Evolutionary conservation across 2,329 filamentous ascomycete species (phyloP).

Genomic region (Lanzia echinophila): DNA sequence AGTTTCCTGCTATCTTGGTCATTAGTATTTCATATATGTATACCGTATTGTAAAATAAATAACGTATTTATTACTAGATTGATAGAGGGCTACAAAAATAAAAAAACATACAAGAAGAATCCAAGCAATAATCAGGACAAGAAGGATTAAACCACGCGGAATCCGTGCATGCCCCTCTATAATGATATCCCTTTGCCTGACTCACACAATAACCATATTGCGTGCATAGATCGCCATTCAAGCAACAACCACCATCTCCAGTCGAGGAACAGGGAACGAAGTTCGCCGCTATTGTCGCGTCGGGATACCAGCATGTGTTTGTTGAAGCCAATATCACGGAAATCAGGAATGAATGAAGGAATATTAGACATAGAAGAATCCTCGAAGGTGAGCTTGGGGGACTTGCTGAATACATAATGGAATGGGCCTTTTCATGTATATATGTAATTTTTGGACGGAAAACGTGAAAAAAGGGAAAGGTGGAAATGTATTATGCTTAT

Average conservation of each 20-base stretch:
- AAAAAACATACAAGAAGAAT: not conserved
- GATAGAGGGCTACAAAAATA: not conserved
- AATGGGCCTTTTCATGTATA: too few relatives aligned
- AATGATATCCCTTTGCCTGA: slow-evolving; percentile 16
- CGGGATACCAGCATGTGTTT: slow-evolving; percentile 11
- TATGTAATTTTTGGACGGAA: too few relatives aligned
- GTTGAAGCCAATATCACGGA: not conserved
- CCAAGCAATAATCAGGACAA: slow-evolving; percentile 17
- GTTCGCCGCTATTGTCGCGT: slow-evolving; percentile 6
- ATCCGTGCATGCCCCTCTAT: slow-evolving; percentile 18
- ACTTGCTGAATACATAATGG: not conserved
- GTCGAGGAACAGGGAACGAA: slow-evolving; percentile 13
- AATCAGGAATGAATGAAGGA: not conserved
- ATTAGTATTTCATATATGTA: not conserved
- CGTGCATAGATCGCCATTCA: slow-evolving; percentile 13
- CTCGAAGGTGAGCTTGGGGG: not conserved
- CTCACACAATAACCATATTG: slow-evolving; percentile 14
- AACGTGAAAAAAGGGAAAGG: too few relatives aligned
- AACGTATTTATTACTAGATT: too few relatives aligned
- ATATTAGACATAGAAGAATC: not conserved
- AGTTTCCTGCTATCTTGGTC: slow-evolving; percentile 10
- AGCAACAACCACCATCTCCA: slow-evolving; percentile 14
- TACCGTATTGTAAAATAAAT: too few relatives aligned
- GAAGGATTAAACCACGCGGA: slow-evolving; percentile 15
- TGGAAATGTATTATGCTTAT: too few relatives aligned